These are phyloP conservation scores for Eruca vesicaria DNA, from an alignment of 441 rosid species.

Conservation along the genomic window DNA sequence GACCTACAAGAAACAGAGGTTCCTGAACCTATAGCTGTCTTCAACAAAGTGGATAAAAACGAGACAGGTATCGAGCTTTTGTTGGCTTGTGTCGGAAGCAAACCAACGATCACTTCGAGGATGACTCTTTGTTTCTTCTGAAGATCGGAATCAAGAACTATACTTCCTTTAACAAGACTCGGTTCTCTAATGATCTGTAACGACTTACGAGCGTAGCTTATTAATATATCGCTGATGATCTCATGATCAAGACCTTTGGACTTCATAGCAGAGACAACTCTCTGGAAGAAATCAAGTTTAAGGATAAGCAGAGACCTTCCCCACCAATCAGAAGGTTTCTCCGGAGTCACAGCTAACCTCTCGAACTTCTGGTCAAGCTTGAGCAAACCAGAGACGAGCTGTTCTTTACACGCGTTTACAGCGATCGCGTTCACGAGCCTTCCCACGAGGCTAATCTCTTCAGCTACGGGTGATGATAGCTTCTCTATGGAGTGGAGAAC, in stretches of 20 bases:
- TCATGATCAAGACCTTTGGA: conserved; percentile 92
- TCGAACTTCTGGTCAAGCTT: conserved; percentile 82
- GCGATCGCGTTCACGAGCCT: conserved; percentile 81
- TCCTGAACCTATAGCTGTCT: conserved; percentile 69
- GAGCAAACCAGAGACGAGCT: conserved; percentile 80
- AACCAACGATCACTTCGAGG: conserved; percentile 69
- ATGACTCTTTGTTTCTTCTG: conserved; percentile 75
- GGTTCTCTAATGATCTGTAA: conserved; percentile 78
- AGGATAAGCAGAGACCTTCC: conserved; percentile 72
- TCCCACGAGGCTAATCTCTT: conserved; percentile 67
- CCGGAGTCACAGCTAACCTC: conserved; percentile 36
- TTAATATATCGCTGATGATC: conserved; percentile 77
- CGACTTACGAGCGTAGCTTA: conserved; percentile 75
- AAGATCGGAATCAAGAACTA: conserved; percentile 55
- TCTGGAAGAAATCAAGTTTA: conserved; percentile 79
- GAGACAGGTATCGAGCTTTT: conserved; percentile 81
- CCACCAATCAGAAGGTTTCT: conserved; percentile 87
- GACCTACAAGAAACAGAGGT: conserved; percentile 70
- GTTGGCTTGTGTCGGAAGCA: conserved; percentile 83
- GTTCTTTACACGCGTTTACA: conserved; percentile 87
- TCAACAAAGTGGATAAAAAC: conserved; percentile 84
- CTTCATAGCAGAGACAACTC: conserved; percentile 78
- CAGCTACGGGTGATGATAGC: conserved; percentile 63
- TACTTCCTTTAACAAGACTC: conserved; percentile 53
- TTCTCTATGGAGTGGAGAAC: conserved; percentile 72